phyloP scores from a whole-genome alignment of 495 filamentous ascomycete genomes.

The Daldinia bambusicola region DNA sequence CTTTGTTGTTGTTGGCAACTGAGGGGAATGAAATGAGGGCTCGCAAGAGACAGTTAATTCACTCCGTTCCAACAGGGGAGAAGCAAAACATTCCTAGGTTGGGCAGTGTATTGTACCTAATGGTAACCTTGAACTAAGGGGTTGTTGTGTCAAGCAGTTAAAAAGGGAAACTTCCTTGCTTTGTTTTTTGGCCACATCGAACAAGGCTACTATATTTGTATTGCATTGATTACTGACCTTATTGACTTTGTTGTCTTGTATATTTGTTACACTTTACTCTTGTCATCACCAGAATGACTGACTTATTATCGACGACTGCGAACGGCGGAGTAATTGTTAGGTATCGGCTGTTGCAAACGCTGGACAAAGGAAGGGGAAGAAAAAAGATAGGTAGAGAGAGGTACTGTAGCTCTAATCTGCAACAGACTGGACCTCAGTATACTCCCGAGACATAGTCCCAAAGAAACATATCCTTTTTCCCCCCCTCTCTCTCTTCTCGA shows the following conservation, averaged over 20 bases:
- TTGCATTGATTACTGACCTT: conserved; percentile 26
- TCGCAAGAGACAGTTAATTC: conserved; percentile 31
- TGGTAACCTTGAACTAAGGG: conserved; percentile 10
- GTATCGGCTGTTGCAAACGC: conserved; percentile 51
- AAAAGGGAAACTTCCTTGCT: conserved; percentile 15
- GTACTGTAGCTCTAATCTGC: conserved; percentile 44
- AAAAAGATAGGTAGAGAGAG: conserved; percentile 21
- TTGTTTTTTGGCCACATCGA: conserved; percentile 14
- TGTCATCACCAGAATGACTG: conserved; percentile 22
- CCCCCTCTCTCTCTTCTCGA: conserved; percentile 15
- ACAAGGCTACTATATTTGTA: conserved; percentile 32
- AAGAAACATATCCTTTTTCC: conserved; percentile 30
- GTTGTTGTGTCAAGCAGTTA: conserved; percentile 21
- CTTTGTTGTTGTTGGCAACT: conserved; percentile 49
- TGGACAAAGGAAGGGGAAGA: conserved; percentile 44
- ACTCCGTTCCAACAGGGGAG: conserved; percentile 33
- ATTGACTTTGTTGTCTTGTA: conserved; percentile 37
- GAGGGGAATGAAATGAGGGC: conserved; percentile 3
- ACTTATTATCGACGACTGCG: conserved; percentile 35
- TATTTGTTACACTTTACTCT: conserved; percentile 31
- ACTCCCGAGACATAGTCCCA: conserved; percentile 56
- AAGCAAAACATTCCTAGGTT: conserved; percentile 32
- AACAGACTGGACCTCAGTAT: conserved; percentile 48
- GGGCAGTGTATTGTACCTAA: conserved; percentile 8
- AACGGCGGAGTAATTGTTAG: conserved; percentile 38